Percentiles rank a stretch among this genome's conserved stretches.
Conservation (phyloP, 2,329 filamentous ascomycete genomes). For the Diaporthe caulivora region DNA sequence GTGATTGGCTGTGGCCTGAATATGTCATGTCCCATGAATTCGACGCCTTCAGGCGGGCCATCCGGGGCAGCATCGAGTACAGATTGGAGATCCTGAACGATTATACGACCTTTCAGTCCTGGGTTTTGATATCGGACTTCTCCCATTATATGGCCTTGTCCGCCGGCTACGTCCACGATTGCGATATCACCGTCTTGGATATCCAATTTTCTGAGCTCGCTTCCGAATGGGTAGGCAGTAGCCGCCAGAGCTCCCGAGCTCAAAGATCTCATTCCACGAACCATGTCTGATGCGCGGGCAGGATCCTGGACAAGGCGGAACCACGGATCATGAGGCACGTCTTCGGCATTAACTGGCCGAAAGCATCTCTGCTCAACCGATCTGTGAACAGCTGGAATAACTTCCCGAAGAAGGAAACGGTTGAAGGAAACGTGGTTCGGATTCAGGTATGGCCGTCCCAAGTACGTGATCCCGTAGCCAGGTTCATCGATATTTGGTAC, state of each 20-base stretch:
- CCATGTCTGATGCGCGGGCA: conserved; percentile 12
- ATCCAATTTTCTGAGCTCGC: background rate
- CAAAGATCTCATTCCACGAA: conserved; percentile 25
- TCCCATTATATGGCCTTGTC: conserved; percentile 26
- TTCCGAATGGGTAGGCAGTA: conserved; percentile 18
- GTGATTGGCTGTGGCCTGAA: conserved; percentile 23
- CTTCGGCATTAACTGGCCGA: no score
- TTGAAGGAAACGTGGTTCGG: conserved; percentile 17
- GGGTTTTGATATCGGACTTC: background rate
- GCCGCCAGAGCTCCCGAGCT: conserved; percentile 7
- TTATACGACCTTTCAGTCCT: background rate
- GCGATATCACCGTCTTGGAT: conserved; percentile 20
- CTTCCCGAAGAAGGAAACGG: conserved; percentile 1
- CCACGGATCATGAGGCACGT: background rate
- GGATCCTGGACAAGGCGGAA: background rate
- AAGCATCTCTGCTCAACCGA: conserved; percentile 11
- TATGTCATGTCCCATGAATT: conserved; percentile 11
- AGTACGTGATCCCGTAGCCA: background rate
- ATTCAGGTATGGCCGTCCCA: conserved; percentile 20
- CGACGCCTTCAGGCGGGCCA: background rate
- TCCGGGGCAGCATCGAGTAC: conserved; percentile 5
- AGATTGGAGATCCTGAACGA: conserved; percentile 19
- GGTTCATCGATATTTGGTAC: background rate
- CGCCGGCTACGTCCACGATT: conserved; percentile 25
- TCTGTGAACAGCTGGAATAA: background rate